phyloP scores from a whole-genome alignment of 257 asterid genomes.

The Rhazya stricta region DNA sequence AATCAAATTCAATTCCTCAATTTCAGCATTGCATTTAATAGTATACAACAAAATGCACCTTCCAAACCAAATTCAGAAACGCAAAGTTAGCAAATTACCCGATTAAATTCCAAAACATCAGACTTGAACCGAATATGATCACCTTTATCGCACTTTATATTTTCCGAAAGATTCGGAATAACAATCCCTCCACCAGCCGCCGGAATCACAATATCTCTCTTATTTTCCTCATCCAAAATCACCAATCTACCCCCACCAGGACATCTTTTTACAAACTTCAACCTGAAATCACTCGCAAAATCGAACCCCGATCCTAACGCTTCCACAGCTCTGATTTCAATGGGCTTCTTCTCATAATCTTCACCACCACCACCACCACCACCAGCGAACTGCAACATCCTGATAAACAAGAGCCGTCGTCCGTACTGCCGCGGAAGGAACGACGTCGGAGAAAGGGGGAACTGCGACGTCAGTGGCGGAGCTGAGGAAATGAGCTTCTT shows the following conservation, averaged over 20 bases:
- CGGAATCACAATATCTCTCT: slow-evolving; percentile 67
- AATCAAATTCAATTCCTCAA: neutral
- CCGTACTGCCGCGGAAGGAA: neutral
- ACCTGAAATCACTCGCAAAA: slow-evolving; percentile 94
- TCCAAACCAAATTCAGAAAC: neutral
- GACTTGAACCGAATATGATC: slow-evolving; percentile 90
- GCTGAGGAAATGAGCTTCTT: neutral
- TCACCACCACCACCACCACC: slow-evolving; percentile 25
- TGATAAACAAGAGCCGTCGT: neutral
- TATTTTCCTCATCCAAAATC: slow-evolving; percentile 43
- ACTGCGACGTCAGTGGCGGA: neutral
- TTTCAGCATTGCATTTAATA: neutral
- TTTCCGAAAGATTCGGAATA: slow-evolving; percentile 65
- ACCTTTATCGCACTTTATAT: slow-evolving; percentile 81
- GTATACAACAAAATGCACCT: neutral
- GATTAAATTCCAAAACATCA: slow-evolving; percentile 88
- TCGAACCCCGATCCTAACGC: slow-evolving; percentile 92
- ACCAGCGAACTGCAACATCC: slow-evolving; percentile 29
- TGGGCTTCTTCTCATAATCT: slow-evolving; percentile 48
- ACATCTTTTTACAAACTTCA: slow-evolving; percentile 70
- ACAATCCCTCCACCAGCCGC: slow-evolving; percentile 38
- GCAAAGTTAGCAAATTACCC: slow-evolving; percentile 41
- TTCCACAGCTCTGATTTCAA: slow-evolving; percentile 72
- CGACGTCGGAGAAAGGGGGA: neutral
- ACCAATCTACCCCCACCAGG: slow-evolving; percentile 65